phyloP scores from a whole-genome alignment of 306 rosid species.

The Vigna reflexopilosa region DNA sequence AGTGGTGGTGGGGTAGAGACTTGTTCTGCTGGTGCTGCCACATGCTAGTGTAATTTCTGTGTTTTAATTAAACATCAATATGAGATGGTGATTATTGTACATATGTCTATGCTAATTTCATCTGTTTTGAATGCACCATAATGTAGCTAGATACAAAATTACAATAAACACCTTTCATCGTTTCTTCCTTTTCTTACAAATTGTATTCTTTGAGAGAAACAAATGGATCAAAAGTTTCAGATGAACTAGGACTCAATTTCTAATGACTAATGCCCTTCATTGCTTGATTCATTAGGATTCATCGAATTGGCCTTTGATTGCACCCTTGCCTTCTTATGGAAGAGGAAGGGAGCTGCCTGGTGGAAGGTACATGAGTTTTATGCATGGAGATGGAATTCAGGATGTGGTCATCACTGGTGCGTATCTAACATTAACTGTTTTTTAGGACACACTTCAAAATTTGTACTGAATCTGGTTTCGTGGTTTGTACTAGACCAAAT shows the following conservation, averaged over 20 bases:
- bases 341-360: slow-evolving; percentile 96
- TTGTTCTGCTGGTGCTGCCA: slow-evolving; percentile 1
- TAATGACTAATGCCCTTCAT: slow-evolving; percentile 13
- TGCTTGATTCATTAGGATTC: slow-evolving; percentile 61
- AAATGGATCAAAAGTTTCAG: neutral
- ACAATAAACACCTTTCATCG: neutral
- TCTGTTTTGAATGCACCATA: neutral
- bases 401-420: slow-evolving; percentile 86
- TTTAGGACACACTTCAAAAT: neutral
- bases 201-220: neutral
- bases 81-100: neutral
- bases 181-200: neutral
- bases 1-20: neutral
- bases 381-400: slow-evolving; percentile 74
- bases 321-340: slow-evolving; percentile 94
- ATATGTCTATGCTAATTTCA: neutral
- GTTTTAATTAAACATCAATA: neutral
- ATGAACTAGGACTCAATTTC: slow-evolving; percentile 1
- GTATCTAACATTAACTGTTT: slow-evolving; percentile 30
- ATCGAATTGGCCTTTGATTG: slow-evolving; percentile 78
- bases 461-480: too few species aligned
- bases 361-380: slow-evolving; percentile 81
- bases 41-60: neutral
- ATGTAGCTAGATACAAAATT: too few species aligned
- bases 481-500: neutral